A percentile compares a stretch with the other conserved stretches of the same genome.
Evolutionary conservation across 306 rosid species (phyloP).

Genomic region (Adenanthera pavonina): DNA sequence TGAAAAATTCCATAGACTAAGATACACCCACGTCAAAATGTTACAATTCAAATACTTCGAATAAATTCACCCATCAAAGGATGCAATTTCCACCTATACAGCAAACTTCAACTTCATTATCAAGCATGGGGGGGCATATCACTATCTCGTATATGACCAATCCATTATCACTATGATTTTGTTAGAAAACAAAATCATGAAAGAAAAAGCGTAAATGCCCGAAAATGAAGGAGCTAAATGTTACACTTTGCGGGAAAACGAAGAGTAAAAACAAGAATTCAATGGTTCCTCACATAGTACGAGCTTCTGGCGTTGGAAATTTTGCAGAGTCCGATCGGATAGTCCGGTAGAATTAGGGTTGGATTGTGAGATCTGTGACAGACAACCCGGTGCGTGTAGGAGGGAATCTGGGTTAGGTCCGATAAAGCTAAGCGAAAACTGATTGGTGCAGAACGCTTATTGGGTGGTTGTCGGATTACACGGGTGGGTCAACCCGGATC

Average conservation of each 20-base stretch:
- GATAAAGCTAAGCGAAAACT: constrained; percentile 38
- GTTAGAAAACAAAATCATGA: not conserved
- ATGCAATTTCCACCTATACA: constrained; percentile 9
- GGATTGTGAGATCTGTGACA: constrained; percentile 41
- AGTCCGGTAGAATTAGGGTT: constrained; percentile 50
- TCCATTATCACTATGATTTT: not conserved
- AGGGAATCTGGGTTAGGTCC: constrained; percentile 58
- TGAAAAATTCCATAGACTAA: not conserved
- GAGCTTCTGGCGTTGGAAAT: constrained; percentile 1
- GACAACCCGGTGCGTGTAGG: constrained; percentile 49
- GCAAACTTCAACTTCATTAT: not conserved
- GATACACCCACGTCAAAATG: constrained; percentile 3
- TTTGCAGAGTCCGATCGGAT: constrained; percentile 52
- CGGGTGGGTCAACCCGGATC: constrained; percentile 23
- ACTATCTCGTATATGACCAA: constrained; percentile 2
- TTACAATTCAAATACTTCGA: not conserved
- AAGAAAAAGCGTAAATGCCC: not conserved
- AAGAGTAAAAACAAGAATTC: not conserved
- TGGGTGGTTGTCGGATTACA: not conserved
- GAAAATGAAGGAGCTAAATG: not conserved
- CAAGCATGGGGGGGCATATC: constrained; percentile 15
- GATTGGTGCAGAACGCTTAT: not conserved
- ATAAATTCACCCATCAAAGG: constrained; percentile 4
- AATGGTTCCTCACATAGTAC: constrained; percentile 32
- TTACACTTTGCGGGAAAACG: not conserved